Base-by-base conservation (phyloP, 345 rosid genomes). In the Physaria fendleri region DNA sequence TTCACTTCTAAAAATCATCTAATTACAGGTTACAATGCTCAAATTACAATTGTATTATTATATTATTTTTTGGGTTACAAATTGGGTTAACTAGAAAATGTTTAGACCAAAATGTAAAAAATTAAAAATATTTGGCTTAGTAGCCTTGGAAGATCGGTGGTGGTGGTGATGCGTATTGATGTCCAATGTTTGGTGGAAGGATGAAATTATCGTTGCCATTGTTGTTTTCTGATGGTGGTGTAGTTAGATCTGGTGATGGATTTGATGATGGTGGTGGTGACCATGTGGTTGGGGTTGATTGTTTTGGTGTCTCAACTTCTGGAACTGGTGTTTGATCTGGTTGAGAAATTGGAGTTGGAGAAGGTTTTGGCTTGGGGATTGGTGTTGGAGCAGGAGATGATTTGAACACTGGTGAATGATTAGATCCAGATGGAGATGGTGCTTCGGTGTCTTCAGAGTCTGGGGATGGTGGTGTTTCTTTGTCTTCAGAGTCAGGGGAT, bases 81-180 rank as follows among this genome's bases (percentile, higher is more conserved):
- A 32, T 13, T 40, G 16, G 20, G 18, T 39, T 28, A 11, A 30
- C 7, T 4, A 56, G 35, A 68, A 59, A 43, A 43, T 0, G 16
- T 18, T 42, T 51, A 28, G 61, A 59, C 39, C 59, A 50, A 59
- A 59, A 42, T 42, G 38, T 9, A 50, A 54, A 45, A 29, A 16
- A 30, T 33, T 43, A 25, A 60, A 59, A 51, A 30, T 33, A 40
- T 20, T 25, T 51, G 46, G 43, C 35, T 77, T 78, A 90, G 75
- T 90, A 87, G 66, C 97, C 97, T 21, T 72, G 82, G 71, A 81
- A 69, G 63, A 79, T 58, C n/a, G 97, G 97, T 6, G 97, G 97
- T 28, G 97, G 97, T 28, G 97, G 97, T 5, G 97, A 89, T 7
- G 82, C 56, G 63, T 89, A 89, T 29, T 81, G 79, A 51, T 37